phyloP scores from a whole-genome alignment of 192 early-diverging fungal species.

The Backusella morwellensis region DNA sequence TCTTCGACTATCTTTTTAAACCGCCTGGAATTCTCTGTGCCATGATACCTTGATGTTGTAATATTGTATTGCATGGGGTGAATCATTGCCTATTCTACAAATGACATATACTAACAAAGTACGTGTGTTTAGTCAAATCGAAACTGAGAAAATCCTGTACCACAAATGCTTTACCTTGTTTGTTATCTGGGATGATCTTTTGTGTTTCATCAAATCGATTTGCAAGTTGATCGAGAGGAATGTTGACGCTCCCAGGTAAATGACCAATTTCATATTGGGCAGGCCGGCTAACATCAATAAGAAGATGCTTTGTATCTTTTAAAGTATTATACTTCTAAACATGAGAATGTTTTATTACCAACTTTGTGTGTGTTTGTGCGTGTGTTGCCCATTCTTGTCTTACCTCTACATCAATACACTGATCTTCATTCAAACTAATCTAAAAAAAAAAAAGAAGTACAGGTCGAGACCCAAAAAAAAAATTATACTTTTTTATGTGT shows the following conservation, averaged over 20 bases:
- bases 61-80: slow-evolving; percentile 77
- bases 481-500: no score
- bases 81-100: slow-evolving; percentile 88
- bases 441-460: neutral
- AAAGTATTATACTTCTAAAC: slow-evolving; percentile 41
- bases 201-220: slow-evolving; percentile 42
- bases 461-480: no score
- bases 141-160: neutral
- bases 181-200: neutral
- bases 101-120: slow-evolving; percentile 64
- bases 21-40: slow-evolving; percentile 82
- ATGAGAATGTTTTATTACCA: neutral
- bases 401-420: neutral
- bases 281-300: slow-evolving; percentile 85
- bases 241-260: slow-evolving; percentile 53
- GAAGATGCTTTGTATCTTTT: slow-evolving; percentile 50
- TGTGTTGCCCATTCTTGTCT: neutral
- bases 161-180: slow-evolving; percentile 19
- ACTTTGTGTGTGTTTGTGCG: neutral
- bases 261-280: slow-evolving; percentile 81
- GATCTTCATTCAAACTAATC: neutral
- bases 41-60: slow-evolving; percentile 64
- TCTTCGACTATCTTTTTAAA: slow-evolving; percentile 65
- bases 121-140: neutral
- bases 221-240: slow-evolving; percentile 52